These are phyloP conservation scores for Erodium moschatum DNA, from an alignment of 441 rosid genomes.

Conservation along the genomic window DNA sequence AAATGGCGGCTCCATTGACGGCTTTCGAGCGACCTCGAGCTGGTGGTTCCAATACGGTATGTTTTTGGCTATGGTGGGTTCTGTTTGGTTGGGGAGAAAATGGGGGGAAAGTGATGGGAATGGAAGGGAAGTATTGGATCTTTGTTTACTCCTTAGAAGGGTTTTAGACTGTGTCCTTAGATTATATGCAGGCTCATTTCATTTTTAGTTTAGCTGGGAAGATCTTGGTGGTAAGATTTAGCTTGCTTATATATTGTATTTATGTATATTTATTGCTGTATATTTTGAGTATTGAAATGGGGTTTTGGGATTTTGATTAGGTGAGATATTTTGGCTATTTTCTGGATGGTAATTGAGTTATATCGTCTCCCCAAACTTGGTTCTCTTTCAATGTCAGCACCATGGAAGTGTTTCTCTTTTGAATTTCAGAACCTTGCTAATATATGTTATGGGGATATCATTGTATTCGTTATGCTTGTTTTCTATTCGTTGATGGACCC, in stretches of 20 bases:
- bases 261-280: not conserved
- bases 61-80: constrained; percentile 9
- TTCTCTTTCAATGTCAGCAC: too few relatives aligned
- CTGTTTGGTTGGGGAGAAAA: constrained; percentile 20
- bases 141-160: not conserved
- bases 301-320: too few relatives aligned
- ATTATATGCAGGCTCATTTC: not conserved
- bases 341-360: too few relatives aligned
- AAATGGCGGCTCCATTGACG: constrained; percentile 78
- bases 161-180: not conserved
- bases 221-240: constrained; percentile 1
- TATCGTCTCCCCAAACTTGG: too few relatives aligned
- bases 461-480: not conserved
- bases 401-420: not conserved
- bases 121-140: not conserved
- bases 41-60: constrained; percentile 75
- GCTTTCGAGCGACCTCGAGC: constrained; percentile 79
- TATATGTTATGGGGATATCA: not conserved
- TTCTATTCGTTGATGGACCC: too few relatives aligned
- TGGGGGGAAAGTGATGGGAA: constrained; percentile 12
- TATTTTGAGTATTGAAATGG: not conserved
- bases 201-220: not conserved
- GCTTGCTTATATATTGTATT: not conserved
- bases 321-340: too few relatives aligned
- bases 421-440: not conserved